These are phyloP conservation scores for Fusarium napiforme DNA, from an alignment of 2,329 filamentous ascomycete species.

Conservation along the genomic window DNA sequence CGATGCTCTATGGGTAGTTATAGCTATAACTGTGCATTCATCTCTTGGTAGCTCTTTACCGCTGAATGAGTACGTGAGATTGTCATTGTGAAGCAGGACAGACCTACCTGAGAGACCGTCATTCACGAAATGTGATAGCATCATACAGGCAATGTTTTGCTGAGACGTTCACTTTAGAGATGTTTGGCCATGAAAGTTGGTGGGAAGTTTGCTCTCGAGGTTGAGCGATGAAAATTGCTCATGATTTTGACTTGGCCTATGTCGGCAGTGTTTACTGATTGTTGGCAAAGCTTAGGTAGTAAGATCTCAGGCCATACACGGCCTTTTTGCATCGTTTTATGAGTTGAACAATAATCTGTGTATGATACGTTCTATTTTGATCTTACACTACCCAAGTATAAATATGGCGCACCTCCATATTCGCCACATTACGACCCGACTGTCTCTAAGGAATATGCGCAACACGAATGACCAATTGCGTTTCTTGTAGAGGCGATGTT, in stretches of 20 bases:
- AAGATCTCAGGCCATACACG: not conserved
- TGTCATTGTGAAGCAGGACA: not conserved
- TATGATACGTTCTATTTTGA: not conserved
- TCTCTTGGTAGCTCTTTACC: not conserved
- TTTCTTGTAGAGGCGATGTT: not conserved
- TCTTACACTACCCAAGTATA: too few species aligned
- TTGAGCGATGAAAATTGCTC: too few species aligned
- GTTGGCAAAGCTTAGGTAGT: not conserved
- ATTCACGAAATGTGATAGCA: not conserved
- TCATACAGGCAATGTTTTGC: not conserved
- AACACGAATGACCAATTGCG: not conserved
- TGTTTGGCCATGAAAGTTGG: not conserved
- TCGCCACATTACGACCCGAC: not conserved
- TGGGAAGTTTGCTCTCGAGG: too few species aligned
- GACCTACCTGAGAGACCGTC: not conserved
- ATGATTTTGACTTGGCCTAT: not conserved
- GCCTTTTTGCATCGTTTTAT: accelerated
- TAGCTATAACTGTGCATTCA: accelerated
- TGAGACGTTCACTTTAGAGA: not conserved
- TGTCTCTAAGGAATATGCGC: not conserved
- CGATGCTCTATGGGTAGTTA: not conserved
- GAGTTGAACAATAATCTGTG: not conserved
- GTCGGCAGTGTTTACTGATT: not conserved
- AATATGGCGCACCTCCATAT: not conserved
- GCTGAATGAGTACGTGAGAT: not conserved